These are phyloP conservation scores for Flagelloscypha sp. DNA, from an alignment of 768 basidiomycete species.

Conservation along the genomic window DNA sequence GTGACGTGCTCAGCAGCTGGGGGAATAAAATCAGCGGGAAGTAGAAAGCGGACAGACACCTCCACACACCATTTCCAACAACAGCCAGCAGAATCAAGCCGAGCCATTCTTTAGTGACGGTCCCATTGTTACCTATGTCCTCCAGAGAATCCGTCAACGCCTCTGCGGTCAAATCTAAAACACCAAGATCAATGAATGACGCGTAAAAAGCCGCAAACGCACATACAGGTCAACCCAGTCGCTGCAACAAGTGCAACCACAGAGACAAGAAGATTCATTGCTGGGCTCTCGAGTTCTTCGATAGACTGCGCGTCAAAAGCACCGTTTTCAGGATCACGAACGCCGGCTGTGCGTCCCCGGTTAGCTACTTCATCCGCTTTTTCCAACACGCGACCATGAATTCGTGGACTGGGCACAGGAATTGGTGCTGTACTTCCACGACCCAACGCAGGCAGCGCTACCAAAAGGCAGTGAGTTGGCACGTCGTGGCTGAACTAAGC, in stretches of 20 bases:
- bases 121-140: neutral
- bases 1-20: constrained; percentile 36
- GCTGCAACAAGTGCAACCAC: constrained; percentile 1
- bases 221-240: constrained; percentile 5
- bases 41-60: no score
- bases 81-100: constrained; percentile 5
- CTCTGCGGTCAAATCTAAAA: constrained; percentile 3
- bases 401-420: neutral
- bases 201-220: neutral
- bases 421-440: neutral
- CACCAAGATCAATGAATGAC: neutral
- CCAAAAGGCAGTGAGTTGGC: constrained; percentile 1
- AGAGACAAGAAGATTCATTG: constrained; percentile 2
- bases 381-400: constrained; percentile 1
- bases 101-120: constrained; percentile 4
- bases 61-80: no score
- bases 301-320: neutral
- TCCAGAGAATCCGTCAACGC: constrained; percentile 5
- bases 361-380: constrained; percentile 1
- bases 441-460: constrained; percentile 2
- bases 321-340: neutral
- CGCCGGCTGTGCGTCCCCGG: no score
- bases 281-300: constrained; percentile 3
- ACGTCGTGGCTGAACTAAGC: no score
- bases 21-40: neutral